Base-by-base conservation (phyloP, 176 grass and related monocot species). In the Cocos nucifera region DNA sequence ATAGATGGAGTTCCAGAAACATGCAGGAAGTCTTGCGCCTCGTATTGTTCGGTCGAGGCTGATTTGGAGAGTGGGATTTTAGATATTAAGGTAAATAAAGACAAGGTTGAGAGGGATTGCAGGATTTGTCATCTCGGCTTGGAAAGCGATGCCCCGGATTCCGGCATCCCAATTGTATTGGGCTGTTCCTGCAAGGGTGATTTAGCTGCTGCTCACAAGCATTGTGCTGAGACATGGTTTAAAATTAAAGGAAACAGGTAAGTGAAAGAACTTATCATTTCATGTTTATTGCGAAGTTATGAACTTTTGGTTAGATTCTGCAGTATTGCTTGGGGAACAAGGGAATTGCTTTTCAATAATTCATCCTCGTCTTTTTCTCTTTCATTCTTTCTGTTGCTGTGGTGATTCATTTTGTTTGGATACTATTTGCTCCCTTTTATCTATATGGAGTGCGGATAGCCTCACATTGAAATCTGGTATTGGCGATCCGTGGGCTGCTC, bases 241-340 rank as follows among this genome's bases (percentile, higher is more conserved):
- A 98, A 98, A 75, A 98, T 98, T 80, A 98, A 82, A 73, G 93
- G 88, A 67, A 98, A 92, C 88, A 98, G 81, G 93, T 98, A 82
- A 88, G 78, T 39, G 35, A 39, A 39, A 39, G 8, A 39, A 39
- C 7, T 39, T 39, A 2, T 12, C 35, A 5, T 10, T 39, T 6
- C 32, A 35, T 35, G 8, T 35, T 35, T 35, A 1, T 35, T 39
- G 35, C 5, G 1, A 2, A 39, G 9, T 39, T 8, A 39, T 39
- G 35, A 39, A 39, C 9, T 39, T 12, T 39, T 10, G 35, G 35
- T 10, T 39, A 12, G 35, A 39, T 12, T 39, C 6, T 12, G 35
- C 9, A 39, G 9, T 39, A 10, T 39, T 10, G 0, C 35, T 39
- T 3, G 9, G 30, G 9, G 6, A 39, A 7, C 9, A 39, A 39